Evolutionary conservation across 164 flowering plant species (phyloP).

Genomic region (Cinnamomum micranthum): DNA sequence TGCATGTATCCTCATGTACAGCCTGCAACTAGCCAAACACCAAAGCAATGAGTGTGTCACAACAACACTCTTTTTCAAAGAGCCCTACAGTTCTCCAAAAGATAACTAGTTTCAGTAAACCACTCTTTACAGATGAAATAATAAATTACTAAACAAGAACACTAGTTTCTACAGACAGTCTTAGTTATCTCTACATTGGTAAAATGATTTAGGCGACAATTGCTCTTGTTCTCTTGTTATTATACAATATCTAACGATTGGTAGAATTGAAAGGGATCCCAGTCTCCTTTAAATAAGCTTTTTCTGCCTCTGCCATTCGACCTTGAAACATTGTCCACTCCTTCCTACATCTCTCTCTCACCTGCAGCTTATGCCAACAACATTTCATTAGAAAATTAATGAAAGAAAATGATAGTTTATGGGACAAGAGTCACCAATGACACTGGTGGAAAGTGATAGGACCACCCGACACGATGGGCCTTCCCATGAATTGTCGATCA

Average conservation of each 20-base stretch:
- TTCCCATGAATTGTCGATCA: neutral
- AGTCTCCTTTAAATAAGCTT: conserved; percentile 40
- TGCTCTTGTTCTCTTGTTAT: neutral
- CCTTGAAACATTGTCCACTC: conserved; percentile 82
- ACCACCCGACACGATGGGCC: neutral
- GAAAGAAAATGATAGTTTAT: no score
- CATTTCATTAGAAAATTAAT: no score
- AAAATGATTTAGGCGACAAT: neutral
- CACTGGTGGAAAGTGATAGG: neutral
- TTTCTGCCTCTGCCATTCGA: conserved; percentile 60
- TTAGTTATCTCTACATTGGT: neutral
- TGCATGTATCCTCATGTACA: no score
- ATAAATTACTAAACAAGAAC: neutral
- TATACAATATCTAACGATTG: conserved; percentile 1
- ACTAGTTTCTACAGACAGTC: neutral
- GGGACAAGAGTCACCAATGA: no score
- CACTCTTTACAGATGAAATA: neutral
- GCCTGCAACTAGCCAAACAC: no score
- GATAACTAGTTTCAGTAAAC: neutral
- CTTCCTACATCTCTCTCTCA: conserved; percentile 72
- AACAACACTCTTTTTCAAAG: no score
- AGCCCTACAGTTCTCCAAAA: neutral
- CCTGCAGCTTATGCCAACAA: conserved; percentile 36
- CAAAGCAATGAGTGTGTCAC: no score
- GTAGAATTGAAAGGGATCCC: conserved; percentile 50